Conservation (phyloP, 305 asterid species). For the Striga hermonthica region DNA sequence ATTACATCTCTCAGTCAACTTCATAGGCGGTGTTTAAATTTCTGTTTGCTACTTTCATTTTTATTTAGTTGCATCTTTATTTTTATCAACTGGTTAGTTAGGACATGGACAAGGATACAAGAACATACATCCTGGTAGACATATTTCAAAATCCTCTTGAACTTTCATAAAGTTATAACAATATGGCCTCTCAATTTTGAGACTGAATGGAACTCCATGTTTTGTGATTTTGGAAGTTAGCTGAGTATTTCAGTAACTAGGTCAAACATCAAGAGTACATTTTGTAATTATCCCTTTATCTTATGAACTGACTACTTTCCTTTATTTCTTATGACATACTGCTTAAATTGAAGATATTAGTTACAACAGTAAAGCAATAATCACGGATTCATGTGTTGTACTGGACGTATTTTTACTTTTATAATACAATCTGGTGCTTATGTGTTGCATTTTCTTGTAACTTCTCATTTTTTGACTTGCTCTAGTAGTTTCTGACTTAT, state of each 20-base stretch:
- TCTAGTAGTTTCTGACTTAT: background rate
- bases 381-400: constrained; percentile 16
- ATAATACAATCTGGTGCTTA: background rate
- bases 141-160: too few species aligned
- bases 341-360: constrained; percentile 13
- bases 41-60: constrained; percentile 6
- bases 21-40: constrained; percentile 15
- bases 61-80: background rate
- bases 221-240: too few species aligned
- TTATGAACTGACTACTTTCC: background rate
- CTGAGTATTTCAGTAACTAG: too few species aligned
- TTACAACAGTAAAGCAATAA: constrained; percentile 15
- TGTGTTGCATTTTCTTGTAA: constrained; percentile 7
- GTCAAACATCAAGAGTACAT: too few species aligned
- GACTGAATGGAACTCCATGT: too few species aligned
- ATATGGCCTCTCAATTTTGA: too few species aligned
- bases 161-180: too few species aligned
- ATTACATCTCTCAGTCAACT: constrained; percentile 28
- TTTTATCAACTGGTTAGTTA: constrained; percentile 9
- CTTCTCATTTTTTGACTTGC: constrained; percentile 22
- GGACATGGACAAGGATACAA: constrained; percentile 18
- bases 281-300: background rate
- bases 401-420: background rate
- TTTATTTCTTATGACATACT: background rate
- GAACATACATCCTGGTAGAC: background rate